Evolutionary conservation across 768 basidiomycete species (phyloP), one percentile per base, ranked within the genome.

Genomic region (Pholiota molesta): DNA sequence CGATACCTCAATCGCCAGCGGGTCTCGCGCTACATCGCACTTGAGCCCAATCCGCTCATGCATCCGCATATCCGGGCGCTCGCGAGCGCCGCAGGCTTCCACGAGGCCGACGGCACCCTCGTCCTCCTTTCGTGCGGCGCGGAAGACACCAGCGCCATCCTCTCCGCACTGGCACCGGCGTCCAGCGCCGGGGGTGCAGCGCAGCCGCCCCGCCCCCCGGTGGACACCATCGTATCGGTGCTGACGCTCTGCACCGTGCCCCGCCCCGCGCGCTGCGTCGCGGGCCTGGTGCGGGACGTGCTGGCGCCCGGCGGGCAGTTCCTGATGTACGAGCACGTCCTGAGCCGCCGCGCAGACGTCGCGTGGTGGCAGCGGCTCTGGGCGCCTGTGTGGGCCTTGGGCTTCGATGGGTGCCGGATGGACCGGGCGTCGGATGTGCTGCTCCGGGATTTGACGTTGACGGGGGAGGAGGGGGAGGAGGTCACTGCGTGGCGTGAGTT

Each of bases 351-450:
- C 0, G 57, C 66, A 4, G 84, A 87, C 62, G 82, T 90, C 2
- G 82, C 83, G 13, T 83, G 85, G 83, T 92, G 89, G 89, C 91
- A 93, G 73, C 62, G 75, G 0, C 79, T 89, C 51, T 91, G 89
- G 89, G 80, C 87, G 1, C 90, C 90, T 0, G 4, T 91, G 4
- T 93, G 91, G 91, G 68, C 68, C 9, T 35, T 78, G 1, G 72
- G 75, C 0, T 85, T 88, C 57, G 88, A 85, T 65, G 90, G 90
- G 10, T 92, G 91, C 65, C 75, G 74, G 60, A 65, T 91, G 42
- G 86, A 89, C 65, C 76, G 85, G 9, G 84, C 83, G 16, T 81
- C 83, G 2, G 80, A 83, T 68, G 17, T 81, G 1, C 84, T 80
- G 78, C 64, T 86, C 7, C 73, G 79, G 26, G 67, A 70, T n/a